Evolutionary conservation across 2,329 filamentous ascomycete genomes (phyloP), one percentile per base, ranked within the genome.

Genomic region (Claviceps quebecensis): DNA sequence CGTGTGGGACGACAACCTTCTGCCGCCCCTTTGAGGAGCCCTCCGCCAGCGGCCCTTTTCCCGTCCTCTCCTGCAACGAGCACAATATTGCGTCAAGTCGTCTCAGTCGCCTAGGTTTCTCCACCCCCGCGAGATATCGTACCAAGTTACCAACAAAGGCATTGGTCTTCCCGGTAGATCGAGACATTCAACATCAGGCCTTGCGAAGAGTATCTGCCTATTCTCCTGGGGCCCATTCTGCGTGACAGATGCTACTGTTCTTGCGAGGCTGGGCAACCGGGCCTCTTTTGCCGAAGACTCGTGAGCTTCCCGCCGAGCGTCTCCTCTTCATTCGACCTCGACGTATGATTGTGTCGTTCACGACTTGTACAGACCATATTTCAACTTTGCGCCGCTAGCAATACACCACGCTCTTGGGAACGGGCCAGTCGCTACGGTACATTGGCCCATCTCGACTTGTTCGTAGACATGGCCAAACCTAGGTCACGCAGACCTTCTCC

Each of bases 401-500:
- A 14, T 23, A 37, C 44, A 11, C 19, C n/a, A 19, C 23, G 11
- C 2, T 39, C 11, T 13, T 9, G 36, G 23, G 16, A 16, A 37
- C 45, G 26, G 26, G 39, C 19, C 45, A 23, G 16, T 29, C n/a
- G 38, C 17, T 44, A 38, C 8, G 29, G 8, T 41, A 11, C 37
- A 48, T 37, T 43, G 22, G 11, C 17, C 17, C 23, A 17, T 23
- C 13, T 29, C 29, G 11, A 34, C 14, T 45, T 47, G 9, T 19
- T 29, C 38, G 47, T 48, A 49, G 53, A 52, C 36, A 54, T 54
- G 53, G 48, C 52, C 62, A 73, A 61, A 58, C 67, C 70, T 57
- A 70, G 69, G 65, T 66, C 69, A 62, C 69, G 68, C 61, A 65
- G 63, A 61, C 65, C 66, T 54, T 72, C 72, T 56, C 67, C 72